Base-by-base conservation (phyloP, 2,329 filamentous ascomycete species). In the Exophiala alcalophila region DNA sequence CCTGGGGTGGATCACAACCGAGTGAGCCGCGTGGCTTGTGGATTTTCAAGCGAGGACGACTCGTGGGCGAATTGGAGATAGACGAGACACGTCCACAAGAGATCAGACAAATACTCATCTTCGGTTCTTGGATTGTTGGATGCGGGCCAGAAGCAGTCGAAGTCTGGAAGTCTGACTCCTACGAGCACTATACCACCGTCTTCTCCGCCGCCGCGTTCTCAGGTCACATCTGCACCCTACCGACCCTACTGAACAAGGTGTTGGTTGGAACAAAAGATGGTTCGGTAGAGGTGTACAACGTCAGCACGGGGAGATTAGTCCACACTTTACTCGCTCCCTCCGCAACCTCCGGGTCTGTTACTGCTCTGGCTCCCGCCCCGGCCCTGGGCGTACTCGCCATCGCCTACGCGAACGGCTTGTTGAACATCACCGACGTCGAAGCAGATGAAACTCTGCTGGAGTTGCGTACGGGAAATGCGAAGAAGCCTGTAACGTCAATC, bases 221-320 rank as follows among this genome's bases (percentile, higher is more conserved):
- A 0, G 86, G 86, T 16, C 81, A 83, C 35, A 76, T 95, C 55
- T 84, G 81, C 61, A 94, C 80, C 58, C 88, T 97, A 83, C 90
- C 91, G 1, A 97, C 92, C 0, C 94, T 89, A 64, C 67, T 98
- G 48, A 98, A 98, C 73, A 98, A 98, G 66, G 78, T 98, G 30
- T 88, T 97, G 53, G 85, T 88, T 2, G 94, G 88, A 7, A 82
- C 88, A 57, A 78, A 78, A 51, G 89, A 98, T 62, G 92, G 92
- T 5, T 84, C 82, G 64, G 83, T 96, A 6, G 92, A 98, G 61
- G 94, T 98, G 36, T 98, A 92, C 91, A 98, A 98, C 61, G 72
- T 98, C 48, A 94, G 85, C 61, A 95, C 87, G 3, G 90, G 75
- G 33, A 95, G 94, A 64, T 74, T 96, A 40, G 80, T 98, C 19